A percentile compares a stretch with the other conserved stretches of the same genome.
Evolutionary conservation across 2,329 filamentous ascomycete genomes (phyloP).

Genomic region (Trichoderma guizhouense): DNA sequence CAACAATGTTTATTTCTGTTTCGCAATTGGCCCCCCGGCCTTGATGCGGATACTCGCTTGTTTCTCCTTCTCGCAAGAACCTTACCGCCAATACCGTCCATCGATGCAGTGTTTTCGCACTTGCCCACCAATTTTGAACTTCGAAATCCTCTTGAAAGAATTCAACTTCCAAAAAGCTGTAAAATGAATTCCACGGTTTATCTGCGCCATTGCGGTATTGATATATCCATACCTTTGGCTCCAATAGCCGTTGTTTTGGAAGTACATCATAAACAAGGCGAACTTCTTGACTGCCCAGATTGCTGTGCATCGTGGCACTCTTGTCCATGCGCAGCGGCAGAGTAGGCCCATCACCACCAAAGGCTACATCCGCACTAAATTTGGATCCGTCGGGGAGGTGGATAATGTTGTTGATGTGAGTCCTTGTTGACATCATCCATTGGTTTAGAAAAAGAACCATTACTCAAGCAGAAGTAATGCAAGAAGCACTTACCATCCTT

Average conservation of each 20-base stretch:
- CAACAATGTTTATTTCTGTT: neutral
- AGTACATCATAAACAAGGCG: neutral
- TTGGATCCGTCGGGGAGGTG: conserved; percentile 46
- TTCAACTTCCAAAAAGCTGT: conserved; percentile 64
- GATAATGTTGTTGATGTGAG: conserved; percentile 40
- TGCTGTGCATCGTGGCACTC: conserved; percentile 32
- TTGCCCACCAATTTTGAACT: conserved; percentile 22
- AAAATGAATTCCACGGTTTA: conserved; percentile 56
- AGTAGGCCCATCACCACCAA: conserved; percentile 59
- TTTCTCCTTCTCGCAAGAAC: conserved; percentile 2
- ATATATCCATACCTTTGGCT: neutral
- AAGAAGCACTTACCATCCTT: conserved; percentile 45
- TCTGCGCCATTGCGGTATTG: conserved; percentile 51
- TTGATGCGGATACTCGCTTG: neutral
- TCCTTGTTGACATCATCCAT: neutral
- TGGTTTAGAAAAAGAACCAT: neutral
- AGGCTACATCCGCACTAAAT: conserved; percentile 60
- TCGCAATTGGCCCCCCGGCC: too few species aligned
- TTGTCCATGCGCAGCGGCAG: conserved; percentile 52
- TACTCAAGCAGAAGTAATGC: neutral
- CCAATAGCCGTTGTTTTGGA: neutral
- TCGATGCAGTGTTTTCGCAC: conserved; percentile 13
- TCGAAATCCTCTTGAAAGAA: conserved; percentile 39
- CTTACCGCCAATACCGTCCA: conserved; percentile 17
- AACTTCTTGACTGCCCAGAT: conserved; percentile 30